Evolutionary conservation across 1,139 yeast species (phyloP).

Genomic region (Candida smagusa): DNA sequence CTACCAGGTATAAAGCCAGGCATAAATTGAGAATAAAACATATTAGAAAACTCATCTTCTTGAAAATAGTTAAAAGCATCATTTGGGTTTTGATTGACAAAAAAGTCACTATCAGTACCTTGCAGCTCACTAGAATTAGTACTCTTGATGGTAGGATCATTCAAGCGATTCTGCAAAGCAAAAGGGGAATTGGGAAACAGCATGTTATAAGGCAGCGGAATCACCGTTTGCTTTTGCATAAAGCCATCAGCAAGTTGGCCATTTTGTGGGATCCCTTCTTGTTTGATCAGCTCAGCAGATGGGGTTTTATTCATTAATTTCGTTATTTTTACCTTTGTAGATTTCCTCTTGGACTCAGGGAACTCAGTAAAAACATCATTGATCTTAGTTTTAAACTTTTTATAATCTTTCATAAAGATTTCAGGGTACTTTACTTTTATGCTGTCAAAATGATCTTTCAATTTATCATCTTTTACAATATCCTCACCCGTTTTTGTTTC

Average conservation of each 20-base stretch:
- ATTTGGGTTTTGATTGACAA: not conserved
- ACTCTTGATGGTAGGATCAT: not conserved
- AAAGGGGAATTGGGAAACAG: conserved; percentile 1
- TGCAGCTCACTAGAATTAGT: not conserved
- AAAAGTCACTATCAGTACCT: not conserved
- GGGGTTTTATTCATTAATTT: not conserved
- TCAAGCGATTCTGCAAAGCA: not conserved
- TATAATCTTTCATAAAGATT: conserved; percentile 10
- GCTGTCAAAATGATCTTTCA: conserved; percentile 23
- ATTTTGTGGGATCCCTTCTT: conserved; percentile 3
- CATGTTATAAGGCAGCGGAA: not conserved
- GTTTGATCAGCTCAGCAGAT: not conserved
- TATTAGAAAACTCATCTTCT: conserved; percentile 18
- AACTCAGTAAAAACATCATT: not conserved
- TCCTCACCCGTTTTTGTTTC: conserved; percentile 20
- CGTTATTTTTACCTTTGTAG: not conserved
- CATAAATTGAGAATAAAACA: conserved; percentile 18
- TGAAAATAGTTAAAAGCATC: conserved; percentile 13
- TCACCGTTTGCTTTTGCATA: not conserved
- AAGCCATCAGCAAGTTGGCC: not conserved
- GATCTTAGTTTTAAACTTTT: not conserved
- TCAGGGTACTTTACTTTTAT: conserved; percentile 25
- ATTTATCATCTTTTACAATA: conserved; percentile 13
- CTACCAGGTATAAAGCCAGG: conserved; percentile 43
- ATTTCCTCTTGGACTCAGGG: not conserved